phyloP scores from a whole-genome alignment of 1,284 basidiomycete species.

The Apiotrichum mycotoxinovorans region DNA sequence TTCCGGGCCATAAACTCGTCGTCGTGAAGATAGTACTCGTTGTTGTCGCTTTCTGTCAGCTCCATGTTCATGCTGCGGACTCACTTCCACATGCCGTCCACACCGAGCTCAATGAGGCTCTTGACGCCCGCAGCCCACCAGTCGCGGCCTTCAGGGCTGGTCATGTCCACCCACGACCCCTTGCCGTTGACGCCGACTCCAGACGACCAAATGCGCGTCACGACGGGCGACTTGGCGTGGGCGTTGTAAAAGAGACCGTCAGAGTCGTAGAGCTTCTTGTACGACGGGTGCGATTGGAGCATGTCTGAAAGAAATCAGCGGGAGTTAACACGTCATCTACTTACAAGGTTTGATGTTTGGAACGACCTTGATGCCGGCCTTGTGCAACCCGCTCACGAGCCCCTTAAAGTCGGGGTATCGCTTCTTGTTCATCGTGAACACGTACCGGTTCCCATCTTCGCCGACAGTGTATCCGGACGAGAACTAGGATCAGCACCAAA shows the following conservation, averaged over 20 bases:
- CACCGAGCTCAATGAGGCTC: constrained; percentile 45
- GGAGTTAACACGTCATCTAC: constrained; percentile 1
- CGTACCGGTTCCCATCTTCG: constrained; percentile 46
- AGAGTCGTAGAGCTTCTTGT: constrained; percentile 35
- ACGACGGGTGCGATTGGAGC: constrained; percentile 44
- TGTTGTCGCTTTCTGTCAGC: constrained; percentile 47
- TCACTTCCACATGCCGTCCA: constrained; percentile 52
- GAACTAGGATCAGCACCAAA: constrained; percentile 22
- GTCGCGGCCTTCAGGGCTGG: constrained; percentile 41
- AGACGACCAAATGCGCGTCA: constrained; percentile 50
- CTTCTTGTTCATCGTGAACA: constrained; percentile 51
- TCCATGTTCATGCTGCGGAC: constrained; percentile 9
- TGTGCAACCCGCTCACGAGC: constrained; percentile 48
- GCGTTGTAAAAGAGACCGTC: constrained; percentile 49
- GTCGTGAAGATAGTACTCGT: constrained; percentile 51
- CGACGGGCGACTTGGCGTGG: constrained; percentile 35
- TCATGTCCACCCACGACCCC: constrained; percentile 52
- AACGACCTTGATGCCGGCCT: constrained; percentile 49
- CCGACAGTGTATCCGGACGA: constrained; percentile 51
- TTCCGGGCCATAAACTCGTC: constrained; percentile 41
- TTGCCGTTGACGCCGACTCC: constrained; percentile 47
- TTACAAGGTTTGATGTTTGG: constrained; percentile 52
- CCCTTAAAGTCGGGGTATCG: constrained; percentile 52
- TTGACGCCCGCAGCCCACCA: constrained; percentile 52
- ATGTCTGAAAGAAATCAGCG: constrained; percentile 24